These are phyloP conservation scores for Xylaria flabelliformis DNA, from an alignment of 495 filamentous ascomycete species.

Conservation along the genomic window DNA sequence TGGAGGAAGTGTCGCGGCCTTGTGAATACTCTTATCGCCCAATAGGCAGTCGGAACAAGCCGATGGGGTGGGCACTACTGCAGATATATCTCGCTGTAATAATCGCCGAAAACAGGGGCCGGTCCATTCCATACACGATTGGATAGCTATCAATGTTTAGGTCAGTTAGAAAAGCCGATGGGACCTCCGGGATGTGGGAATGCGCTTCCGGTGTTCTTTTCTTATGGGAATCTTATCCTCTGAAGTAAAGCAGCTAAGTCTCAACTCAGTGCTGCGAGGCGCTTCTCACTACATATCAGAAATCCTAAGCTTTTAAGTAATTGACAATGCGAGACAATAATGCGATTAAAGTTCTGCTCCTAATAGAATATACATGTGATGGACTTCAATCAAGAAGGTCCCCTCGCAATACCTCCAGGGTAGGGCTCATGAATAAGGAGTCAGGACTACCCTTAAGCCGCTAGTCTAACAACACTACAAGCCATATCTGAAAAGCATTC, in stretches of 20 bases:
- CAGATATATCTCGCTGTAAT: background rate
- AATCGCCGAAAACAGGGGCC: background rate
- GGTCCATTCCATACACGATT: background rate
- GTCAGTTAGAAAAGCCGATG: background rate
- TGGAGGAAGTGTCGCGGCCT: background rate
- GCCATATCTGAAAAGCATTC: no score
- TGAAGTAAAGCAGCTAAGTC: no score
- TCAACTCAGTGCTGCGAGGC: no score
- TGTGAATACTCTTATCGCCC: conserved; percentile 1
- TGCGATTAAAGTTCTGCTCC: background rate
- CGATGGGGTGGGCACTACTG: background rate
- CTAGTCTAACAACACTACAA: background rate
- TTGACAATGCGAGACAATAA: background rate
- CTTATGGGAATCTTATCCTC: background rate
- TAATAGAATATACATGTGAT: no score
- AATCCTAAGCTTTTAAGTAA: background rate
- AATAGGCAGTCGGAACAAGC: background rate
- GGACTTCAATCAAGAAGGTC: background rate
- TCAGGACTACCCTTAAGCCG: background rate
- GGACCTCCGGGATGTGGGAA: background rate
- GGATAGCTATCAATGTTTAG: background rate
- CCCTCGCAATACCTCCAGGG: background rate
- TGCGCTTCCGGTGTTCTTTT: background rate
- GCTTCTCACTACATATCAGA: background rate
- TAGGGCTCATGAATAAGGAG: background rate